These are phyloP conservation scores for Coemansia sp. DNA, from an alignment of 192 early-diverging fungal species.

Conservation along the genomic window DNA sequence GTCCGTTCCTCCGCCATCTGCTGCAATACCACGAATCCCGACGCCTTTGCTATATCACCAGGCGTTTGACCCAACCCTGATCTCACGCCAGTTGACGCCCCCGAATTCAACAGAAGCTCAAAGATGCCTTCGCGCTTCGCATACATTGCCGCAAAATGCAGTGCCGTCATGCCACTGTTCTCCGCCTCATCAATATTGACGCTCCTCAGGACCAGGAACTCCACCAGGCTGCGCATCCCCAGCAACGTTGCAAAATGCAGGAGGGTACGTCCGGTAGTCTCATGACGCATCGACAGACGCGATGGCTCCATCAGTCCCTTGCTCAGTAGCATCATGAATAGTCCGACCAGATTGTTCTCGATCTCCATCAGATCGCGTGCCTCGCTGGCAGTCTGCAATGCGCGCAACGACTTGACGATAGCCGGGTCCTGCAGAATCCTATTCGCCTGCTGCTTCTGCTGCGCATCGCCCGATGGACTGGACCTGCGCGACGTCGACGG, in stretches of 20 bases:
- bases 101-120: constrained; percentile 58
- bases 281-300: constrained; percentile 27
- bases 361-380: constrained; percentile 35
- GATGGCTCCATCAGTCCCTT: constrained; percentile 21
- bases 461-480: constrained; percentile 1
- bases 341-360: constrained; percentile 28
- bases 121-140: constrained; percentile 51
- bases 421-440: constrained; percentile 20
- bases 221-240: constrained; percentile 56
- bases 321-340: constrained; percentile 21
- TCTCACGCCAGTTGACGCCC: constrained; percentile 41
- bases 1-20: constrained; percentile 43
- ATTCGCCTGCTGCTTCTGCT: constrained; percentile 16
- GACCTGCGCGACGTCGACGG: constrained; percentile 17
- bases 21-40: constrained; percentile 16
- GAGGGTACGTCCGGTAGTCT: constrained; percentile 58
- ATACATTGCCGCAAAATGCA: constrained; percentile 68
- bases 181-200: constrained; percentile 58
- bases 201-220: constrained; percentile 48
- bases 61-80: constrained; percentile 26
- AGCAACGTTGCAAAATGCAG: constrained; percentile 66
- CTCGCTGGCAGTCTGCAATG: constrained; percentile 16
- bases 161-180: constrained; percentile 66
- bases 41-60: constrained; percentile 28
- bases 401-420: constrained; percentile 9